A percentile compares a stretch with the other conserved stretches of the same genome.
Conservation (phyloP, 2,329 filamentous ascomycete species). For the Trichoderma pleuroti region DNA sequence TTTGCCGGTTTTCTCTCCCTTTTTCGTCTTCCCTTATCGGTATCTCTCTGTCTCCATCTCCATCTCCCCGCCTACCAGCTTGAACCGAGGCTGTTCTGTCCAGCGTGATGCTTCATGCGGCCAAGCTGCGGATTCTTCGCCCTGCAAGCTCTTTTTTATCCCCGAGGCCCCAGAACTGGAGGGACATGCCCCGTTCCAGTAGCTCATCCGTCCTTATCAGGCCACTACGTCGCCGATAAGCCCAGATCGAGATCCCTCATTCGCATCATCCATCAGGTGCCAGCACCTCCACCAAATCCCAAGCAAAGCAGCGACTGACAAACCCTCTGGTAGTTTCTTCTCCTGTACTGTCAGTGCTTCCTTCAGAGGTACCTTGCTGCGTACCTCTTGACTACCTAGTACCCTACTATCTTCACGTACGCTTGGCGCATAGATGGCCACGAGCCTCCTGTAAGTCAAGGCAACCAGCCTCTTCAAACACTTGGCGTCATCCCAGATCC, state of each 20-base stretch:
- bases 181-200: background rate
- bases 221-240: background rate
- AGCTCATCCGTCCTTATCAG: constrained; percentile 8
- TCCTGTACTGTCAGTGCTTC: background rate
- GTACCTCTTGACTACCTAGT: background rate
- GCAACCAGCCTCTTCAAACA: background rate
- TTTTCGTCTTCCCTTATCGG: background rate
- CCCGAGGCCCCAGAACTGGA: background rate
- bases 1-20: background rate
- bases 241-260: background rate
- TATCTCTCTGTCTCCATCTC: background rate
- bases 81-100: background rate
- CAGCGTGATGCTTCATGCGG: background rate
- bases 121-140: background rate
- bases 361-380: background rate
- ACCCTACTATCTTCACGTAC: background rate
- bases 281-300: background rate
- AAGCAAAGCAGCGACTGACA: background rate
- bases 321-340: background rate
- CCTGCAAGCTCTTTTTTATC: background rate
- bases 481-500: background rate
- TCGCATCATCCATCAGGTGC: background rate
- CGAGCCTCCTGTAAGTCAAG: background rate
- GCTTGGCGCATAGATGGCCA: background rate
- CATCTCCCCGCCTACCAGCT: background rate